Base-by-base conservation (phyloP, 352 stramenopile species). In the Phytophthora crassamura region DNA sequence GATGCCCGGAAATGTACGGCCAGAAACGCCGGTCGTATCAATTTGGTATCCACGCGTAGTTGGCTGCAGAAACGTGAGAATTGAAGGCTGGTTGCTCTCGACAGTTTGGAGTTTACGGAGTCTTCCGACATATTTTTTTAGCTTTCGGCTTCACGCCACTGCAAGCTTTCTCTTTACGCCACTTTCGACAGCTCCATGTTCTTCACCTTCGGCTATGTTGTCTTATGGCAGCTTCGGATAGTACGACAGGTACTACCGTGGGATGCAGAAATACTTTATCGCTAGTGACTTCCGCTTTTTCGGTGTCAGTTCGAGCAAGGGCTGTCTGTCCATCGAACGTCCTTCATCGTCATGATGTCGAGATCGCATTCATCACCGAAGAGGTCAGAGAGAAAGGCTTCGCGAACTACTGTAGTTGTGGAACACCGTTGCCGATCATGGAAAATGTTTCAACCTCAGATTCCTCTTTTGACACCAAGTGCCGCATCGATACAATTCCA, bases 221-320 rank as follows among this genome's bases (percentile, higher is more conserved):
- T 41, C 42, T 32, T n/a, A n/a, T n/a, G n/a, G n/a, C n/a, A n/a
- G n/a, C n/a, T n/a, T n/a, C n/a, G 50, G 25, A 18, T 50, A 52
- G 10, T 46, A 52, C 0, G 16, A 3, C 8, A 52, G 11, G 6
- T 39, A 34, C 5, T 61, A 5, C 2, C 0, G 11, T 2, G 54
- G 33, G 10, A 62, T 54, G 3, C 33, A 62, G 39, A 54, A 53
- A n/a, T 62, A 62, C 10, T 47, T 53, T 15, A 54, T 7, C 2
- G 32, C 25, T 3, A 62, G 15, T 3, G 41, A 62, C 20, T 53
- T 45, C 25, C 16, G 49, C 33, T 54, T 53, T 47, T 62, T 62
- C 8, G 28, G 7, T 14, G 42, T 62, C 12, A 62, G 14, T 8
- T 0, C 6, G 2, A 62, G 15, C 11, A 38, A 16, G 10, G 41